Evolutionary conservation across 371 early-diverging fungal genomes (phyloP).

Genomic region (Cokeromyces recurvatus): DNA sequence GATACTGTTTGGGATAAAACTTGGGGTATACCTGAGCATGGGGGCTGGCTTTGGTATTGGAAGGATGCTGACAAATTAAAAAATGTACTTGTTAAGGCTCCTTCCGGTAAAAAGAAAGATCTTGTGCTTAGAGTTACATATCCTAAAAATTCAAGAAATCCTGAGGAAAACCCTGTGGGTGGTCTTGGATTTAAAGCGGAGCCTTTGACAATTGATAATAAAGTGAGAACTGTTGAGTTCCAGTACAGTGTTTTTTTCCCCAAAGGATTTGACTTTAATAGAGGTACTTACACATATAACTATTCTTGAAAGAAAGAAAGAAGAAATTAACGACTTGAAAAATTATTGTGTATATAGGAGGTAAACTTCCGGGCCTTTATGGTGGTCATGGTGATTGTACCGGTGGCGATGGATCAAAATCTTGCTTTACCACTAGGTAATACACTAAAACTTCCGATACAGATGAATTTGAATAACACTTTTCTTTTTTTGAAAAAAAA

Average conservation of each 20-base stretch:
- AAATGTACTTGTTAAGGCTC: conserved; percentile 7
- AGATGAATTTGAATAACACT: too few species aligned
- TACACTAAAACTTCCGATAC: not conserved
- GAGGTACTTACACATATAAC: too few species aligned
- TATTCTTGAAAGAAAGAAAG: too few species aligned
- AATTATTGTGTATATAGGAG: conserved; percentile 25
- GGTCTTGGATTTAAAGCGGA: conserved; percentile 19
- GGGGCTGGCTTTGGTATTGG: conserved; percentile 23
- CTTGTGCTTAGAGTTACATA: conserved; percentile 12
- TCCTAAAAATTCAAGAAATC: conserved; percentile 14
- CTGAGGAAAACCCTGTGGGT: conserved; percentile 13
- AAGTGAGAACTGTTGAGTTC: conserved; percentile 24
- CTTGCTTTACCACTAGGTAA: conserved; percentile 57
- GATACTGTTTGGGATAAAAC: conserved; percentile 5
- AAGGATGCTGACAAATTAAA: conserved; percentile 8
- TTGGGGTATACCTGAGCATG: conserved; percentile 15
- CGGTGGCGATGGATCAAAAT: conserved; percentile 48
- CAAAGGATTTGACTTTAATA: conserved; percentile 46
- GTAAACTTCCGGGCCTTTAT: conserved; percentile 56
- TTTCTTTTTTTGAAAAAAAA: not conserved
- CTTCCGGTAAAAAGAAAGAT: conserved; percentile 8
- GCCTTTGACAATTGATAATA: conserved; percentile 18
- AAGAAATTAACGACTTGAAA: too few species aligned
- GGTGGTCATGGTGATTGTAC: conserved; percentile 52
- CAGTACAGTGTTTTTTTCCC: conserved; percentile 52